These are phyloP conservation scores for Ichthyophthirius multifiliis DNA, from an alignment of 169 alveolate genomes.

Conservation along the genomic window DNA sequence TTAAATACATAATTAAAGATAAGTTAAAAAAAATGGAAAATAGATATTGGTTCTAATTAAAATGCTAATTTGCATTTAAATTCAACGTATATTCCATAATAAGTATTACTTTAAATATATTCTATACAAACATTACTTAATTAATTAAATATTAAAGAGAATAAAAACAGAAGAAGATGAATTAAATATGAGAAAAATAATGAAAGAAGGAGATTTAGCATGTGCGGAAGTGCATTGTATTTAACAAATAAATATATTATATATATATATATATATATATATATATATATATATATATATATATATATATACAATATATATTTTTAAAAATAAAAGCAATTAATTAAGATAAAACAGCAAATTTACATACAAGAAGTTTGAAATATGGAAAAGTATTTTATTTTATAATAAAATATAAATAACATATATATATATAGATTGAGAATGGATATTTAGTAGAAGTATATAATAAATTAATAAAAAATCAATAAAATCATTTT, in stretches of 20 bases:
- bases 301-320: too few relatives aligned
- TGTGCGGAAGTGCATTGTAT: slow-evolving; percentile 21
- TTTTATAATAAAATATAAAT: not conserved
- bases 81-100: slow-evolving; percentile 14
- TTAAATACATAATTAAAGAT: not conserved
- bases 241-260: too few relatives aligned
- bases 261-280: too few relatives aligned
- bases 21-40: slow-evolving; percentile 6
- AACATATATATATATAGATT: not conserved
- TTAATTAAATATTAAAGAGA: not conserved
- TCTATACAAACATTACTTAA: not conserved
- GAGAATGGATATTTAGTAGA: slow-evolving; percentile 12
- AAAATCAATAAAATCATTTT: slow-evolving; percentile 6
- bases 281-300: too few relatives aligned
- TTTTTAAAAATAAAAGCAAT: not conserved
- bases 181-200: slow-evolving; percentile 15
- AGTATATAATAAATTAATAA: not conserved
- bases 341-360: slow-evolving; percentile 9
- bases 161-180: slow-evolving; percentile 26
- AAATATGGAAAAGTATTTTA: not conserved
- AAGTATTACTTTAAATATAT: not conserved
- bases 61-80: not conserved
- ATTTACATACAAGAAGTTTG: slow-evolving; percentile 20
- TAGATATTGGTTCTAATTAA: not conserved
- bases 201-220: slow-evolving; percentile 16